Evolutionary conservation across 116 monocot genomes (phyloP), one percentile per base, ranked within the genome.

Genomic region (Thalassia testudinum): DNA sequence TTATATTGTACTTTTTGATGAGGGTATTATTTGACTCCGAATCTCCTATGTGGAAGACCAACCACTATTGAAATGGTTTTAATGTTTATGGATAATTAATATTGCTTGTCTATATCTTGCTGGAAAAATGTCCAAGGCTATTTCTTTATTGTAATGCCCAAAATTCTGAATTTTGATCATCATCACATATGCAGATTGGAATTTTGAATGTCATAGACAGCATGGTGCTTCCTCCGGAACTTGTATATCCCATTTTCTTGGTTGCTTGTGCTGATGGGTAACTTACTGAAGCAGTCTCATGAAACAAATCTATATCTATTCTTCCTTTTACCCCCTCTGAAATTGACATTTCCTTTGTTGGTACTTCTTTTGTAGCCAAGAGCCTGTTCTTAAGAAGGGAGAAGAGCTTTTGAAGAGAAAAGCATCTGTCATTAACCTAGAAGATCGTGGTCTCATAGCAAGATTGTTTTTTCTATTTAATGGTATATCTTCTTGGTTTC

Each of bases 151-250:
- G 30, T 34, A 10, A 34, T 5, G 30, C 10, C 10, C 30, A 34
- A 5, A 34, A 34, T 48, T 58, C 44, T 51, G 22, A 42, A n/a
- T 47, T 28, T 40, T 20, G 45, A n/a, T 2, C 15, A 45, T 6
- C 45, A 4, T 2, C 45, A n/a, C 19, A 7, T 45, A 3, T 42
- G 50, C 81, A 95, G 90, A 64, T 85, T 61, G 97, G 97, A 13
- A 86, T 90, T 68, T 67, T 99, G 64, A 82, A 85, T 70, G 71
- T 99, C 48, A 58, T 89, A 58, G 86, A 99, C 73, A 65, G 65
- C 22, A 85, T 99, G 82, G 62, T 86, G 25, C 52, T 90, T 21
- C 47, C 56, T 62, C 71, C 90, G 43, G 75, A 73, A 67, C 37
- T 70, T 68, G 75, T 69, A 1, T 99, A 99, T 78, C 80, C 82